A percentile compares a stretch with the other conserved stretches of the same genome.
These are phyloP conservation scores for Pseudognaphalium luteoalbum DNA, from an alignment of 129 eudicot genomes.

Conservation along the genomic window DNA sequence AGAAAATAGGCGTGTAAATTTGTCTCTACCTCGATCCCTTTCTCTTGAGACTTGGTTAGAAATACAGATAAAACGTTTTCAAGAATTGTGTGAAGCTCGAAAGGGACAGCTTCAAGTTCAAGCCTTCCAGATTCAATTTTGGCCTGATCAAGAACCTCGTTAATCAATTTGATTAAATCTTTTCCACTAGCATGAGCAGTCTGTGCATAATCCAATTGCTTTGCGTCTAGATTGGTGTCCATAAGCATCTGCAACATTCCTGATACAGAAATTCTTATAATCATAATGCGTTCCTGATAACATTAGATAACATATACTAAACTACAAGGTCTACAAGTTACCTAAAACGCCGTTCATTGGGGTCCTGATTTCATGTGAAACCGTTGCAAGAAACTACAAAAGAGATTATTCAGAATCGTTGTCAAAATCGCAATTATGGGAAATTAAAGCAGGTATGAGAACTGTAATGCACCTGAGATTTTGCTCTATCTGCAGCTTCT, in stretches of 20 bases:
- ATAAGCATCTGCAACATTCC: conserved; percentile 97
- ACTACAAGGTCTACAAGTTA: conserved; percentile 27
- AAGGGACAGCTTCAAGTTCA: conserved; percentile 87
- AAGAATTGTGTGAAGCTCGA: conserved; percentile 75
- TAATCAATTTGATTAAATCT: conserved; percentile 72
- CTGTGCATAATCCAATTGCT: conserved; percentile 72
- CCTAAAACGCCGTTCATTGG: conserved; percentile 98
- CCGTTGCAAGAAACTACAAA: conserved; percentile 87
- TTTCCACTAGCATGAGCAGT: conserved; percentile 93
- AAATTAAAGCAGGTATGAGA: conserved; percentile 1
- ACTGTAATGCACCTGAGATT: conserved; percentile 70
- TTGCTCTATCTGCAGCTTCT: conserved; percentile 90
- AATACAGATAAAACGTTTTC: conserved; percentile 74
- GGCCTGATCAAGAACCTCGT: conserved; percentile 91
- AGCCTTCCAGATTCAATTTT: conserved; percentile 95
- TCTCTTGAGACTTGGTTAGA: conserved; percentile 71
- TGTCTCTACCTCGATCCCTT: conserved; percentile 67
- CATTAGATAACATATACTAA: neutral
- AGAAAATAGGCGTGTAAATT: neutral
- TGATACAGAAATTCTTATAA: conserved; percentile 25
- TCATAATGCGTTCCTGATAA: neutral
- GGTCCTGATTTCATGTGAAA: conserved; percentile 96
- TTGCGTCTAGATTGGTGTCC: conserved; percentile 74
- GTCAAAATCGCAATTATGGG: neutral
- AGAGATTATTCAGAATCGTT: conserved; percentile 20